These are phyloP conservation scores for Helianthus annuus DNA, from an alignment of 129 eudicot genomes.

Conservation along the genomic window DNA sequence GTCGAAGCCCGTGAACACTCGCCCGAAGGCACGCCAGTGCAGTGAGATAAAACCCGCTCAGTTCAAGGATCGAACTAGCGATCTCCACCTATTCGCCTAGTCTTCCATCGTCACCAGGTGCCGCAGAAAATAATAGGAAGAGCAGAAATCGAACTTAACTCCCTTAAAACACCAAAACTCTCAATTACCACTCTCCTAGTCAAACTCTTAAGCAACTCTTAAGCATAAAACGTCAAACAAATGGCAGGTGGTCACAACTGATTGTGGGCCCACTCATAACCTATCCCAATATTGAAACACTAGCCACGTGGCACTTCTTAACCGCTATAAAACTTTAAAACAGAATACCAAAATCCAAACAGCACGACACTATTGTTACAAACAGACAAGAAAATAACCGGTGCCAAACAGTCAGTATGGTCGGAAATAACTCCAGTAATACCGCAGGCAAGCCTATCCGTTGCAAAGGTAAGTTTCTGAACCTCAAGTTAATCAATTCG, in stretches of 20 bases:
- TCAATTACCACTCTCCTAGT: too few relatives aligned
- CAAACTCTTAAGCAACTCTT: too few relatives aligned
- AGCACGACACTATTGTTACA: not conserved
- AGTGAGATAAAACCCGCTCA: too few relatives aligned
- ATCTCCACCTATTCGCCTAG: too few relatives aligned
- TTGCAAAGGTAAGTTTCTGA: slow-evolving; percentile 44
- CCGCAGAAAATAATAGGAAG: too few relatives aligned
- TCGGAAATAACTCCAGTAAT: slow-evolving; percentile 30
- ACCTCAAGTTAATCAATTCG: too few relatives aligned
- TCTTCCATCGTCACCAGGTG: too few relatives aligned
- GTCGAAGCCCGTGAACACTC: too few relatives aligned
- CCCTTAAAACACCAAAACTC: too few relatives aligned
- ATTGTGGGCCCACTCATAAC: slow-evolving; percentile 3
- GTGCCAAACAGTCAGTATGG: slow-evolving; percentile 14
- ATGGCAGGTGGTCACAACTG: not conserved
- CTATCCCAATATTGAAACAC: not conserved
- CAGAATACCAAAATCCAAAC: not conserved
- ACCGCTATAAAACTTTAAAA: not conserved
- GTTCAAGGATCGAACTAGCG: too few relatives aligned
- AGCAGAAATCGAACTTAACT: too few relatives aligned
- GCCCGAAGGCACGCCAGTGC: too few relatives aligned
- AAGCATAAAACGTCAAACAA: slow-evolving; percentile 8
- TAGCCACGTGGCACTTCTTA: not conserved
- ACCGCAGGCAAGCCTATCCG: slow-evolving; percentile 49
- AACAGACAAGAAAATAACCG: slow-evolving; percentile 5